These are phyloP conservation scores for Serendipita vermifera DNA, from an alignment of 768 basidiomycete species.

Conservation along the genomic window DNA sequence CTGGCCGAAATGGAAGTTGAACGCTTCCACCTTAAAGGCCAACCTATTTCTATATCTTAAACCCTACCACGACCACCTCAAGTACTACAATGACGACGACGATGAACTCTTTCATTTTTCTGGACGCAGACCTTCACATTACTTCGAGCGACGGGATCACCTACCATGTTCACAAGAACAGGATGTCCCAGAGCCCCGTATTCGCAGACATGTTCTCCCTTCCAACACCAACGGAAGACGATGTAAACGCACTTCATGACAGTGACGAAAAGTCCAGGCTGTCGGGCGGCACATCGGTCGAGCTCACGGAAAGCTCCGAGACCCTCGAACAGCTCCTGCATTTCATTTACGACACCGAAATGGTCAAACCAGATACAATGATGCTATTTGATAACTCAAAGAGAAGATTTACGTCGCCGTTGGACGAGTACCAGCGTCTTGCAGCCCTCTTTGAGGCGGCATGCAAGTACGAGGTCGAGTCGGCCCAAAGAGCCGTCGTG, in stretches of 20 bases:
- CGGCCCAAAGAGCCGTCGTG: neutral
- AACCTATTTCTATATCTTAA: too few species aligned
- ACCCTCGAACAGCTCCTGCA: neutral
- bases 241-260: too few species aligned
- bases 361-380: neutral
- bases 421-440: neutral
- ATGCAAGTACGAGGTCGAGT: conserved; percentile 8
- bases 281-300: neutral
- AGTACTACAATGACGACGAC: neutral
- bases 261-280: neutral
- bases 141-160: conserved; percentile 39
- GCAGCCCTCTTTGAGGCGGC: conserved; percentile 1
- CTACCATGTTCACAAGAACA: conserved; percentile 41
- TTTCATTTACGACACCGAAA: conserved; percentile 6
- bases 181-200: conserved; percentile 45
- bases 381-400: neutral
- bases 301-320: neutral
- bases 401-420: conserved; percentile 8
- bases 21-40: too few species aligned
- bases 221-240: neutral
- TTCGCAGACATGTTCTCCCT: conserved; percentile 38
- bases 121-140: conserved; percentile 39
- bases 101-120: neutral
- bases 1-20: too few species aligned
- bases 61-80: too few species aligned